phyloP scores from a whole-genome alignment of 2,329 filamentous ascomycete genomes.

The Aspergillus sojae region DNA sequence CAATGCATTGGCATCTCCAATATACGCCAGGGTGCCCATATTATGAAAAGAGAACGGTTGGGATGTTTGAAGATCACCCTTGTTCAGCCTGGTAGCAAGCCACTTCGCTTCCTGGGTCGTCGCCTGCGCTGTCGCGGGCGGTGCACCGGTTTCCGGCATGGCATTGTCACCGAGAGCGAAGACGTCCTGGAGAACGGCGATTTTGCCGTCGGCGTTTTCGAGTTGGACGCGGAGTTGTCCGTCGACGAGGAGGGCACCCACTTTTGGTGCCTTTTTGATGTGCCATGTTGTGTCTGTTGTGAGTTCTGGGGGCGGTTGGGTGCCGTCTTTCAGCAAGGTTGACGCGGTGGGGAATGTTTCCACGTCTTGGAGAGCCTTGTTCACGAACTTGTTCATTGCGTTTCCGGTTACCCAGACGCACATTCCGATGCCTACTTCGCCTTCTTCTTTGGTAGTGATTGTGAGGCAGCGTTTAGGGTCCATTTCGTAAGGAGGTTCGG shows the following conservation, averaged over 20 bases:
- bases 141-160: slow-evolving; percentile 53
- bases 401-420: slow-evolving; percentile 58
- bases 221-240: slow-evolving; percentile 59
- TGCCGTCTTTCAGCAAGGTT: slow-evolving; percentile 27
- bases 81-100: slow-evolving; percentile 59
- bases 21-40: slow-evolving; percentile 62
- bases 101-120: slow-evolving; percentile 61
- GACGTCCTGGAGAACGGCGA: slow-evolving; percentile 55
- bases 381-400: slow-evolving; percentile 38
- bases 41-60: slow-evolving; percentile 58
- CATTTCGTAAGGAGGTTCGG: slow-evolving; percentile 38
- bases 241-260: slow-evolving; percentile 57
- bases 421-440: slow-evolving; percentile 62
- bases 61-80: slow-evolving; percentile 40
- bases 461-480: slow-evolving; percentile 52
- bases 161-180: slow-evolving; percentile 61
- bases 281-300: slow-evolving; percentile 44
- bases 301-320: slow-evolving; percentile 9
- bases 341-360: slow-evolving; percentile 37
- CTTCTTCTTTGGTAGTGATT: slow-evolving; percentile 59
- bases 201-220: slow-evolving; percentile 37
- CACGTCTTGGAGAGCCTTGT: slow-evolving; percentile 31
- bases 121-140: slow-evolving; percentile 62
- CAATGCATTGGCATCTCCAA: slow-evolving; percentile 60
- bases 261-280: slow-evolving; percentile 52